Conservation (phyloP, 305 asterid species). For the Ajuga reptans region DNA sequence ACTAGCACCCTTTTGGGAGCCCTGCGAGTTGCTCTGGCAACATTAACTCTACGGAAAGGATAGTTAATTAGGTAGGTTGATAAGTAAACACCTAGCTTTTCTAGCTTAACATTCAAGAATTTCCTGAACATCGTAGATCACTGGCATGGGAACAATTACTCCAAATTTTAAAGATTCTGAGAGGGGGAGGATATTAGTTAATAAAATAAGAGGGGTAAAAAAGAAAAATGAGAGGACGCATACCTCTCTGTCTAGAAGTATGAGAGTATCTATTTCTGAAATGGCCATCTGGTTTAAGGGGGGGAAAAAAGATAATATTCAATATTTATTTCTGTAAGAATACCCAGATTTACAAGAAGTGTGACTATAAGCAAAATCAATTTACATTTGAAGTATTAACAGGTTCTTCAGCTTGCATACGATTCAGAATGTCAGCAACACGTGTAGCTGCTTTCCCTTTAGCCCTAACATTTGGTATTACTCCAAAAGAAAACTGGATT, state of each 20-base stretch:
- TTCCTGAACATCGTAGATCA: neutral
- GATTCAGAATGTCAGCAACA: constrained; percentile 75
- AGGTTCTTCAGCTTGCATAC: constrained; percentile 94
- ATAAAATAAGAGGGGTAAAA: neutral
- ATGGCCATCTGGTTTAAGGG: constrained; percentile 43
- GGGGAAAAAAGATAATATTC: constrained; percentile 14
- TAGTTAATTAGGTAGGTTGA: neutral
- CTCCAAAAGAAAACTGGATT: constrained; percentile 73
- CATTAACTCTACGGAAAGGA: neutral
- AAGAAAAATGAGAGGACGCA: constrained; percentile 1
- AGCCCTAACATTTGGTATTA: constrained; percentile 89
- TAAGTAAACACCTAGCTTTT: neutral
- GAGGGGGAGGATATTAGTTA: neutral
- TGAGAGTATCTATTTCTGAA: constrained; percentile 83
- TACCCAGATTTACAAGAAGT: neutral
- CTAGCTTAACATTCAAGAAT: constrained; percentile 1
- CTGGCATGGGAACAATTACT: neutral
- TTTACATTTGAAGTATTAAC: constrained; percentile 63
- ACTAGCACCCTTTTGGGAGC: neutral
- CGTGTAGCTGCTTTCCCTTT: constrained; percentile 84
- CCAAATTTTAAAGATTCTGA: neutral
- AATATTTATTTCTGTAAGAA: neutral
- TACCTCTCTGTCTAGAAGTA: constrained; percentile 94
- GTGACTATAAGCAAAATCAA: constrained; percentile 6
- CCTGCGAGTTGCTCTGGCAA: neutral